A percentile compares a stretch with the other conserved stretches of the same genome.
phyloP scores from a whole-genome alignment of 1,284 basidiomycete genomes.

The Heterobasidion parviporum region DNA sequence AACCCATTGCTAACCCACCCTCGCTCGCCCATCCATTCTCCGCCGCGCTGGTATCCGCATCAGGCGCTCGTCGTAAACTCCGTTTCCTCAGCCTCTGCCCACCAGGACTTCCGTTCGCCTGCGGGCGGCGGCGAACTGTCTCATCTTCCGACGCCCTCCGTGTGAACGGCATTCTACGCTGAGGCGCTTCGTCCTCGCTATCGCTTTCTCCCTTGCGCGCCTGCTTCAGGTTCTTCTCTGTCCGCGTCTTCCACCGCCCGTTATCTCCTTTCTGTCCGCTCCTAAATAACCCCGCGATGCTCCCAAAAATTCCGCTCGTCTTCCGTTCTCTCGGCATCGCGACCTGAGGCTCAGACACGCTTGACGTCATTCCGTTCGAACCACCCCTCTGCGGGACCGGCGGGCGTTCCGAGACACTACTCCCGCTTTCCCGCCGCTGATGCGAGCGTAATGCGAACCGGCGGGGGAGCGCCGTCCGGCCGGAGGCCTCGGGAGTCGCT shows the following conservation, averaged over 20 bases:
- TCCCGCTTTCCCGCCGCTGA: constrained; percentile 3
- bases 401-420: constrained; percentile 5
- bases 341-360: neutral
- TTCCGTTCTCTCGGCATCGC: constrained; percentile 4
- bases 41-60: constrained; percentile 7
- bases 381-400: neutral
- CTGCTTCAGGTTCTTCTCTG: constrained; percentile 35
- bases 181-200: constrained; percentile 20
- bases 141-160: neutral
- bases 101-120: neutral
- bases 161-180: neutral
- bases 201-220: constrained; percentile 19
- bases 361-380: neutral
- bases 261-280: constrained; percentile 5
- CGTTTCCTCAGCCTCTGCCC: constrained; percentile 12
- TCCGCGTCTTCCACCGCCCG: constrained; percentile 28
- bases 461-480: neutral
- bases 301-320: constrained; percentile 29
- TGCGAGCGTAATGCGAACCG: constrained; percentile 1
- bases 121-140: neutral
- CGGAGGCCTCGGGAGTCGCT: neutral
- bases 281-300: constrained; percentile 30
- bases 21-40: constrained; percentile 24
- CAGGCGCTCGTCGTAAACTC: constrained; percentile 17
- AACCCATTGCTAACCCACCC: constrained; percentile 14